phyloP scores from a whole-genome alignment of 371 early-diverging fungal genomes.

The Dichotomocladium elegans region DNA sequence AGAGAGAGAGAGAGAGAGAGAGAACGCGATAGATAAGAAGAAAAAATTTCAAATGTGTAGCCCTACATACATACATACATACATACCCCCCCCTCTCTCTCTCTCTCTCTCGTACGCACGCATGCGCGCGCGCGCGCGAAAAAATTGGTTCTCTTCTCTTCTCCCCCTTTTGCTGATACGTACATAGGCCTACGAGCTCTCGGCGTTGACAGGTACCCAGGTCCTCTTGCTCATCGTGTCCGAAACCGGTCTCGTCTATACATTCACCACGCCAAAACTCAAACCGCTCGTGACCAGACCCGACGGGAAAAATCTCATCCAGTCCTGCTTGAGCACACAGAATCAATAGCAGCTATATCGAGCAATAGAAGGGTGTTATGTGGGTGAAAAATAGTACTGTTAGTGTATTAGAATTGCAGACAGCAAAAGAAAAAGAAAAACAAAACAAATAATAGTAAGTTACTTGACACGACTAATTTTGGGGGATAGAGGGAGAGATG shows the following conservation, averaged over 20 bases:
- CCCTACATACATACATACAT: no score
- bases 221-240: conserved; percentile 96
- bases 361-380: not conserved
- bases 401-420: not conserved
- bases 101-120: no score
- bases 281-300: conserved; percentile 94
- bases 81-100: no score
- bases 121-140: no score
- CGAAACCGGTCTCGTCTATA: conserved; percentile 97
- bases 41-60: no score
- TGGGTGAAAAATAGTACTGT: no score
- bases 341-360: not conserved
- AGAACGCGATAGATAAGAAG: no score
- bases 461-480: no score
- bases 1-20: no score
- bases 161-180: not conserved
- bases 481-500: no score
- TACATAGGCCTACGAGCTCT: conserved; percentile 92
- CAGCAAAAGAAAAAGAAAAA: not conserved
- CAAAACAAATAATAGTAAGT: not conserved
- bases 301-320: conserved; percentile 93
- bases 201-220: conserved; percentile 96
- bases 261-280: conserved; percentile 96
- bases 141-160: not conserved
- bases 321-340: conserved; percentile 89